Evolutionary conservation across 2,329 filamentous ascomycete genomes (phyloP), one percentile per base, ranked within the genome.

Genomic region (Nemania sp.): DNA sequence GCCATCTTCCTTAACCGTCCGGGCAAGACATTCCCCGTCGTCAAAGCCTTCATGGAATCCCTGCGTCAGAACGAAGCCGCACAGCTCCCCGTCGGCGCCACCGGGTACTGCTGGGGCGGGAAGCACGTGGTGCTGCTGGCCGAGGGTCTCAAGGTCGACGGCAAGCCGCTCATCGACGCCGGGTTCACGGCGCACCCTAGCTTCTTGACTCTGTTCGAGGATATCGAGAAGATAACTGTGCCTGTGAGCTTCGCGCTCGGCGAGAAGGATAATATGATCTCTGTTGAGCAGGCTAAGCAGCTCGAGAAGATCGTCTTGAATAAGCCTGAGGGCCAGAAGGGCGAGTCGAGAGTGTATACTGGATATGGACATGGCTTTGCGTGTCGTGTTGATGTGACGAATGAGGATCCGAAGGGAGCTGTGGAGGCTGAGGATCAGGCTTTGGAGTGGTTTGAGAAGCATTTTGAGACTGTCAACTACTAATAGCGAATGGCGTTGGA

Each of bases 71-170:
- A 68, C 33, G 66, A 69, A 23, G 65, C 5, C 33, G 43, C 62
- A 34, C 50, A 52, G 17, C 62, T 71, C 6, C 66, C 69, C 14
- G 68, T 86, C 40, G 81, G 77, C 19, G 78, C 74, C 0, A 80
- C 80, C 0, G 84, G 83, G 0, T 86, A 83, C 70, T 86, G 82
- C 72, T 86, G 83, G 83, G 83, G 83, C 20, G 84, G 81, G 20
- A 79, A 80, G 56, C 77, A 84, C 59, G 69, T 75, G 2, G 64
- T 82, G 7, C 65, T 75, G n/a, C 74, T 86, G 3, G 71, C 75
- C 9, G 72, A 75, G 14, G 62, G 68, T 5, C 55, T 49, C 26
- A 52, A 51, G 3, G 52, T 52, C 22, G 62, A 67, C 15, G 68
- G 60, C 31, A 64, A 65, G 55, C 68, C 72, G 2, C 71, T 84